Evolutionary conservation across 345 rosid species (phyloP), one percentile per base, ranked within the genome.

Genomic region (Brassica juncea): DNA sequence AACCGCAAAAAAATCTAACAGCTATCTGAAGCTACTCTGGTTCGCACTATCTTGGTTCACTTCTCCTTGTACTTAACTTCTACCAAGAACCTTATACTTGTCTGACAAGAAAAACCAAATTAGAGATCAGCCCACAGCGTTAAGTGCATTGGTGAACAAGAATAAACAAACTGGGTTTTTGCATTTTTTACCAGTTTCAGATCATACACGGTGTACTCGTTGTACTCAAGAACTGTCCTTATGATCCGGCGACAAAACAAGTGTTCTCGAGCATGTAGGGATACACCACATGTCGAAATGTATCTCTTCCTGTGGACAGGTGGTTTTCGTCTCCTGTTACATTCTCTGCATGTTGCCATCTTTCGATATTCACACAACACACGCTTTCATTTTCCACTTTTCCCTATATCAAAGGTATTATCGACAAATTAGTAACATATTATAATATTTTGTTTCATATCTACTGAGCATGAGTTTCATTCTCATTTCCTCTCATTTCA

Each of bases 161-260:
- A 2, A 25, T 0, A n/a, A 8, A 69, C 21, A 8, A 5, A 15
- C 2, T 4, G 4, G 4, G 3, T 23, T 10, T 25, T 28, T 8
- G 3, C 47, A 1, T 1, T 21, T 16, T 3, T 30, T 68, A 89
- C 99, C 92, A 85, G 90, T 81, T 88, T 87, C 0, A 90, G 93
- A 60, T 93, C 93, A 68, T 89, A 91, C 27, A 93, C 93, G 0
- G 93, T 91, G 6, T 91, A 89, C 73, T 90, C 96, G n/a, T 87
- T 90, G 81, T 85, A 93, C 77, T 93, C 97, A 0, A 11, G 85
- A 86, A 79, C 94, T 89, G 27, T 89, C 88, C 76, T 85, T 80
- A 52, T 88, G 84, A 35, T 82, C 88, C 0, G 97, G 4, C 54
- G 15, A 44, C 54, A 44, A 44, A 44, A 44, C 54, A 44, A 44